Base-by-base conservation (phyloP, 257 asterid species). In the Plantago major region DNA sequence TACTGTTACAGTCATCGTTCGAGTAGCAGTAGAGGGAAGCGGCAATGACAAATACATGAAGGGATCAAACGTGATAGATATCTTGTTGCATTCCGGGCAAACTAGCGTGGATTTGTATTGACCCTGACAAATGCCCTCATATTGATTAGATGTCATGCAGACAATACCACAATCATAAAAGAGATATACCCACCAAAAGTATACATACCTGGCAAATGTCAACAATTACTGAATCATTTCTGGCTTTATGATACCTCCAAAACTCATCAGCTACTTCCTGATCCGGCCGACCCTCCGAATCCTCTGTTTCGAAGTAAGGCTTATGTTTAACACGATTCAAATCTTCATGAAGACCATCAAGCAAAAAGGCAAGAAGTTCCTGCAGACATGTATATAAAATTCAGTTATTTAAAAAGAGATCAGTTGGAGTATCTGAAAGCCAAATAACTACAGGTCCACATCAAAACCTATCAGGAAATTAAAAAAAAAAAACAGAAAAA, bases 301-400 rank as follows among this genome's bases (percentile, higher is more conserved):
- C 97, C 75, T 87, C 80, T 17, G 90, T 75, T 73, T 89, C 97
- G 69, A 89, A 26, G 63, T 93, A 93, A 0, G 99, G 97, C 64
- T 93, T 93, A 73, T 87, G 96, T 79, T 87, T 93, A 33, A 93
- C 97, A 45, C 99, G 95, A 76, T 93, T 93, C 72, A 93, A 76
- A 64, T 93, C 99, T 81, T 93, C 99, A 63, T 93, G 99, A 69
- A 93, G 79, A 72, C 99, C 97, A 79, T 93, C 99, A 42, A 93
- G 88, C 57, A 93, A 81, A 76, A 93, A 93, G 44, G 99, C 99
- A 52, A 93, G 99, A 64, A 89, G 97, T 75, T 93, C 99, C 99
- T 93, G 57, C 55, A 56, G 63, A 66, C 40, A 50, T 6, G 38
- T 9, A 10, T 10, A 18, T 11, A 10, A 18, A 18, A 2, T 11